Conservation (phyloP, 1,284 basidiomycete species). For the Ganoderma sinense region DNA sequence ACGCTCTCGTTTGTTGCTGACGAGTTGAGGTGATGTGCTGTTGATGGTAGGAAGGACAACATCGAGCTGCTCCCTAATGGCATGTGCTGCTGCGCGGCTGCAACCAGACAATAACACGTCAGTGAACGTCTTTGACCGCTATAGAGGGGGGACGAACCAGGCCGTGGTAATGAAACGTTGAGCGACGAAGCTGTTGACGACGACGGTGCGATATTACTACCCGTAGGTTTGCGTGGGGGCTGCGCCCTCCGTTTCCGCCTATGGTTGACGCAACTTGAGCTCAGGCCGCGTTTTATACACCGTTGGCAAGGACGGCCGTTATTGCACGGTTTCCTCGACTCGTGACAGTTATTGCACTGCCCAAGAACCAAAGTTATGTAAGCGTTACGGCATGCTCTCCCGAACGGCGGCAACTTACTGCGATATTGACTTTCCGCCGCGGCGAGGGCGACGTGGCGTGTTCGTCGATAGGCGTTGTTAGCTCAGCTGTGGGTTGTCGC, state of each 20-base stretch:
- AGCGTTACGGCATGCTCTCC: not conserved
- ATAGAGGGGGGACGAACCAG: not conserved
- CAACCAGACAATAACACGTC: not conserved
- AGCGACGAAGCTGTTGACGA: not conserved
- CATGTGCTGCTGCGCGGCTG: not conserved
- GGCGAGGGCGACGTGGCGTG: not conserved
- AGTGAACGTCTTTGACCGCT: not conserved
- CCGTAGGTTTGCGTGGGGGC: not conserved
- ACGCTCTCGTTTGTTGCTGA: not conserved
- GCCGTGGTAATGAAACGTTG: not conserved
- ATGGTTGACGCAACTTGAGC: not conserved
- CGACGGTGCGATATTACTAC: not conserved
- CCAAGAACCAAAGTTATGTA: not conserved
- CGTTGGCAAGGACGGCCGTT: slow-evolving; percentile 2
- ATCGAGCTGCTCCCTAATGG: not conserved
- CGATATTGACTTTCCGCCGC: not conserved
- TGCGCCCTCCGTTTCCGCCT: not conserved
- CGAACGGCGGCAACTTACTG: not conserved
- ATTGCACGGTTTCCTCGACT: not conserved
- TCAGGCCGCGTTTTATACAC: not conserved
- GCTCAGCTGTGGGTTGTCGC: not conserved
- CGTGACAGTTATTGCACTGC: slow-evolving; percentile 9
- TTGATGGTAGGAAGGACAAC: not conserved
- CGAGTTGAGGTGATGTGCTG: not conserved
- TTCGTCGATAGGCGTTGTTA: not conserved